Conservation (phyloP, 768 basidiomycete genomes). For the Boletus tylopilopsis region DNA sequence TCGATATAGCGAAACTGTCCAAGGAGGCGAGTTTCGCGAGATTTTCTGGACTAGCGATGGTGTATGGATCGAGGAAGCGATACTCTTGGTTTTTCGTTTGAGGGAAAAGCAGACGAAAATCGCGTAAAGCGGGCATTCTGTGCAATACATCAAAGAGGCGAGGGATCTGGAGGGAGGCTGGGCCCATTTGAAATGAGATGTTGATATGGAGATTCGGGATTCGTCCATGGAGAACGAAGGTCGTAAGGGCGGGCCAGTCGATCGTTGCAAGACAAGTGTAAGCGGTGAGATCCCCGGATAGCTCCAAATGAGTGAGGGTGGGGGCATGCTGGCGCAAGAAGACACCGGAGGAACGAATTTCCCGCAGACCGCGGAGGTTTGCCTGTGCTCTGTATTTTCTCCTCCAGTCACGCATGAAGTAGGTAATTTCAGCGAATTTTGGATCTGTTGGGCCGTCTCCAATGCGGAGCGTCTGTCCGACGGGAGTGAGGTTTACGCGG, state of each 20-base stretch:
- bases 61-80: constrained; percentile 23
- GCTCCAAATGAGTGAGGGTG: constrained; percentile 28
- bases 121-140: constrained; percentile 29
- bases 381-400: constrained; percentile 33
- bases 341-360: constrained; percentile 27
- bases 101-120: constrained; percentile 32
- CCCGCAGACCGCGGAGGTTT: constrained; percentile 26
- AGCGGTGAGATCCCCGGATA: constrained; percentile 29
- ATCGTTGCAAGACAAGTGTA: constrained; percentile 27
- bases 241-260: constrained; percentile 29
- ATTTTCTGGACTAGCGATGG: constrained; percentile 18
- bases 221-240: constrained; percentile 31
- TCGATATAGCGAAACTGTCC: constrained; percentile 34
- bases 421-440: constrained; percentile 29
- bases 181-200: constrained; percentile 15
- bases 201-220: constrained; percentile 16
- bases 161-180: background rate
- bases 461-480: constrained; percentile 33
- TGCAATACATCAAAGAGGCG: constrained; percentile 28
- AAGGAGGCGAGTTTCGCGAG: constrained; percentile 31
- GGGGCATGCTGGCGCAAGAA: constrained; percentile 31
- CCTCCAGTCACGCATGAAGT: constrained; percentile 35
- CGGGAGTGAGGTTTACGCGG: constrained; percentile 28
- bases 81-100: constrained; percentile 26
- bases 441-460: constrained; percentile 33